Conservation (phyloP, 495 filamentous ascomycete species). For the Hyaloscypha hepaticicola region DNA sequence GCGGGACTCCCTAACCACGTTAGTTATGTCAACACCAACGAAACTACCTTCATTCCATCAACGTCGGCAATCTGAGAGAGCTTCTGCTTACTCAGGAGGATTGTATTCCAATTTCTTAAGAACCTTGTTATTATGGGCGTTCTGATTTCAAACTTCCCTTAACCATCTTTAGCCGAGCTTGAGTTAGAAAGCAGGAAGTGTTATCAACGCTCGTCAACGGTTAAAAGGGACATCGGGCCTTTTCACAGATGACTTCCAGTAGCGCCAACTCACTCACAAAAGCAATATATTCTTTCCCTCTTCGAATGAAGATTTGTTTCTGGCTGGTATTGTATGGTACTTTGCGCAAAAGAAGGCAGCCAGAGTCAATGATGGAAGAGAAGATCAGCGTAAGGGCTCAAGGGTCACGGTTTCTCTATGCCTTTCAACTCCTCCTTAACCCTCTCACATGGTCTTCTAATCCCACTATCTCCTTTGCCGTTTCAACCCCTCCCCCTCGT, state of each 20-base stretch:
- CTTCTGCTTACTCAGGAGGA: too few species aligned
- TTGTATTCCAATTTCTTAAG: too few species aligned
- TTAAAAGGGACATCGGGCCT: neutral
- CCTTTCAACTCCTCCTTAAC: neutral
- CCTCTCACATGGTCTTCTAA: neutral
- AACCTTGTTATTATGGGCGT: neutral
- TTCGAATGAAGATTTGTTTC: too few species aligned
- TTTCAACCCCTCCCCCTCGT: constrained; percentile 6
- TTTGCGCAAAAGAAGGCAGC: too few species aligned
- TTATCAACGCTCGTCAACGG: neutral
- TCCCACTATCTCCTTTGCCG: neutral
- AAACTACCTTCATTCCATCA: neutral
- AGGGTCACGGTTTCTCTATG: neutral
- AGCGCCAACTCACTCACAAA: too few species aligned
- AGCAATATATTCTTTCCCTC: too few species aligned
- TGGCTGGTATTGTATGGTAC: too few species aligned
- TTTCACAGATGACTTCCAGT: neutral
- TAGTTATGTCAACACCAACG: neutral
- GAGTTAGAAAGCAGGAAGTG: neutral
- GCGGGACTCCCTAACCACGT: neutral
- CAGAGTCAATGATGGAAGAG: too few species aligned
- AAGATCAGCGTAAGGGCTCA: neutral
- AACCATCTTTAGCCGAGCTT: neutral
- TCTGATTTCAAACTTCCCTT: neutral
- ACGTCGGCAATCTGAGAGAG: neutral